Evolutionary conservation across 1,284 basidiomycete genomes (phyloP).

Genomic region (Baeospora myosura): DNA sequence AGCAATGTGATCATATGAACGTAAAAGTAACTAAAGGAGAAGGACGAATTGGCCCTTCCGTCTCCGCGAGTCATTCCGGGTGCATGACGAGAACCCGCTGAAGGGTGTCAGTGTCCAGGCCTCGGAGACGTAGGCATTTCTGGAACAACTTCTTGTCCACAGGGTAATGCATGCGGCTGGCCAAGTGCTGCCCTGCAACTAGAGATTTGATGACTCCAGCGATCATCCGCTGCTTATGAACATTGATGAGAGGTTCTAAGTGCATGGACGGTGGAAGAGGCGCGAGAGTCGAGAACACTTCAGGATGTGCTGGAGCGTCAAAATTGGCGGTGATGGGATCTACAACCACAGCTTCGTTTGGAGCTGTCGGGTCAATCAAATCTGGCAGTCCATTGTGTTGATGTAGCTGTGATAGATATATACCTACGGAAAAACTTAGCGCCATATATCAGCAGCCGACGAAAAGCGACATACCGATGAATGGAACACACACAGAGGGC

Average conservation of each 20-base stretch:
- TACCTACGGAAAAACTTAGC: conserved; percentile 35
- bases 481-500: conserved; percentile 62
- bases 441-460: conserved; percentile 3
- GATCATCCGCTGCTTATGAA: conserved; percentile 79
- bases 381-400: conserved; percentile 67
- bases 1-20: not conserved
- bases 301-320: conserved; percentile 61
- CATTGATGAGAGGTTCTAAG: conserved; percentile 81
- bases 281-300: conserved; percentile 65
- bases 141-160: conserved; percentile 70
- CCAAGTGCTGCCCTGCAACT: conserved; percentile 75
- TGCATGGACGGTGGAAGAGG: conserved; percentile 67
- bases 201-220: conserved; percentile 71
- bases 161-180: conserved; percentile 60
- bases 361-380: conserved; percentile 76
- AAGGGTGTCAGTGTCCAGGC: conserved; percentile 47
- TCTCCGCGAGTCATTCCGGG: not conserved
- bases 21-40: not conserved
- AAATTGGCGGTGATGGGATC: conserved; percentile 58
- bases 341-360: conserved; percentile 57
- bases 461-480: conserved; percentile 51
- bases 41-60: not conserved
- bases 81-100: conserved; percentile 29
- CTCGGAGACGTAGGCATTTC: conserved; percentile 64
- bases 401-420: conserved; percentile 71